Evolutionary conservation across 139 green algal species (phyloP).

Genomic region (Chlorella sp.): DNA sequence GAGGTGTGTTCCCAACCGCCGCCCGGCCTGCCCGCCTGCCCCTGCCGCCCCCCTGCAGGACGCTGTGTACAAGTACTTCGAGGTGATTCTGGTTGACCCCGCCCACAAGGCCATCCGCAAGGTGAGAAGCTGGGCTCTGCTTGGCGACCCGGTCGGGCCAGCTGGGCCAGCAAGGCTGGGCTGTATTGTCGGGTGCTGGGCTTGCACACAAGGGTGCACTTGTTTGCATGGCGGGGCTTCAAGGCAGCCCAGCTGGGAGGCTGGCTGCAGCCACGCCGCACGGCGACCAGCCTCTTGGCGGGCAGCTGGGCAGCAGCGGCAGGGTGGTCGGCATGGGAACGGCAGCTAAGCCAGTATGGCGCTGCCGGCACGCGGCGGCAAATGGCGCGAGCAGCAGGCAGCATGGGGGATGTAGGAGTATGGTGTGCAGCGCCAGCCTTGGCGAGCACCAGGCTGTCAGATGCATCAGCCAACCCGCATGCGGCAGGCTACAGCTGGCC

Average conservation of each 20-base stretch:
- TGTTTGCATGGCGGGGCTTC: too few species aligned
- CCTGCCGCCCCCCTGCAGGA: constrained; percentile 73
- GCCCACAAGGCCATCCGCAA: constrained; percentile 93
- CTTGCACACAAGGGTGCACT: neutral
- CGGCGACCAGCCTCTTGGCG: neutral
- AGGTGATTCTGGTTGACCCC: constrained; percentile 99
- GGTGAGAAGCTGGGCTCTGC: constrained; percentile 45
- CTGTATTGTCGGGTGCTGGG: neutral
- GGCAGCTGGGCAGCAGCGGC: neutral
- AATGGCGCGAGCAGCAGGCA: neutral
- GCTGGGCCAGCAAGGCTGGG: neutral
- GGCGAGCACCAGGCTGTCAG: neutral
- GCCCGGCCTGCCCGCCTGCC: neutral
- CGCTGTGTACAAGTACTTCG: constrained; percentile 99
- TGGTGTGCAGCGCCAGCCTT: neutral
- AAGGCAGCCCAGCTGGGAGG: neutral
- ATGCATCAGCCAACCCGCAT: too few species aligned
- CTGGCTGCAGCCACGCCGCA: neutral
- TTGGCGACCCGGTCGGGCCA: neutral
- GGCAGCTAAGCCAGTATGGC: neutral
- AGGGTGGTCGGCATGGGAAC: neutral
- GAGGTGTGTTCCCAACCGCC: neutral
- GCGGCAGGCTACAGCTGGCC: neutral
- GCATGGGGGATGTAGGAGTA: neutral
- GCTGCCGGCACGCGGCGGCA: neutral